Conservation (phyloP, 495 filamentous ascomycete species). For the Cenococcum geophilum region DNA sequence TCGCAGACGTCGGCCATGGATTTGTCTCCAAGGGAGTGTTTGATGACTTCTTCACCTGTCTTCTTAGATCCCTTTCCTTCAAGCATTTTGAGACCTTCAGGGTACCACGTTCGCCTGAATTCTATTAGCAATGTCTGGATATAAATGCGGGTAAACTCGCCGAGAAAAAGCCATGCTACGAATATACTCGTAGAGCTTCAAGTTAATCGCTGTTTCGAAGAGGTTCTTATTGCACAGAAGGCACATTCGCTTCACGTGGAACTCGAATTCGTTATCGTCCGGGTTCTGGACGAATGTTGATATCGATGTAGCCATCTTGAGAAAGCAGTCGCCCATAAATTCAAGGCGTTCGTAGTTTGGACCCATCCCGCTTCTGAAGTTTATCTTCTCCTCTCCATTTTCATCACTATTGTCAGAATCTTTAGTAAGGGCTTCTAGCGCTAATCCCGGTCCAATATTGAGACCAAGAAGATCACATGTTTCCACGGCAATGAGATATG, state of each 20-base stretch:
- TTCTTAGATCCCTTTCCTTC: conserved; percentile 55
- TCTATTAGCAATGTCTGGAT: conserved; percentile 6
- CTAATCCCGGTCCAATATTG: conserved; percentile 57
- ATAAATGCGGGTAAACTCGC: conserved; percentile 35
- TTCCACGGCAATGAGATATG: conserved; percentile 74
- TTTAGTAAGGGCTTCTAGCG: conserved; percentile 89
- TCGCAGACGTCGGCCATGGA: conserved; percentile 96
- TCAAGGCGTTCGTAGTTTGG: conserved; percentile 95
- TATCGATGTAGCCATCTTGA: conserved; percentile 94
- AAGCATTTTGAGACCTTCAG: conserved; percentile 61
- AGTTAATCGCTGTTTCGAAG: conserved; percentile 63
- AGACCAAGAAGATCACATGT: conserved; percentile 55
- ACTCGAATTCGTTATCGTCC: conserved; percentile 75
- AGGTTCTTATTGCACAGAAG: conserved; percentile 90
- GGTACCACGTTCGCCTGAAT: conserved; percentile 67
- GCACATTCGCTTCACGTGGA: conserved; percentile 85
- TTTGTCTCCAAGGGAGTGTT: conserved; percentile 76
- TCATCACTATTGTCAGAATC: conserved; percentile 89
- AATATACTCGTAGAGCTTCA: conserved; percentile 69
- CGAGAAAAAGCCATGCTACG: conserved; percentile 76
- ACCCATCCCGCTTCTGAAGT: conserved; percentile 84
- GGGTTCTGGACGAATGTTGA: conserved; percentile 69
- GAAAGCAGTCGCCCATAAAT: conserved; percentile 86
- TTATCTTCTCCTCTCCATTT: conserved; percentile 60
- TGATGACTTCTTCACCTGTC: conserved; percentile 45